Conservation (phyloP, 768 basidiomycete genomes). For the Mycena floridula region DNA sequence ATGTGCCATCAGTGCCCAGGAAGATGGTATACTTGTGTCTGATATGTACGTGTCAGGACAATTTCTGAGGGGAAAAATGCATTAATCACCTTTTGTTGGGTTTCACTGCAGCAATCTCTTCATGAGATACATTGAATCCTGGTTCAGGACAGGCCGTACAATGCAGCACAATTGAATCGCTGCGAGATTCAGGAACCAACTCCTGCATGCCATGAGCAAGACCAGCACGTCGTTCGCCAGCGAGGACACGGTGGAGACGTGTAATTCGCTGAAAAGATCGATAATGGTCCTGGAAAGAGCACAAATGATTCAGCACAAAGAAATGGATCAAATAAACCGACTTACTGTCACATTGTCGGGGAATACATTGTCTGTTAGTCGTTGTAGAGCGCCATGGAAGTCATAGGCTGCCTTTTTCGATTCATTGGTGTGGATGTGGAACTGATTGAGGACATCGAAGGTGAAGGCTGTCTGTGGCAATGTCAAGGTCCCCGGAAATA, state of each 20-base stretch:
- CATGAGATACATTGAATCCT: conserved; percentile 10
- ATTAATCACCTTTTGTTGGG: conserved; percentile 3
- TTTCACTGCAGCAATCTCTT: not conserved
- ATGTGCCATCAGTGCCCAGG: conserved; percentile 9
- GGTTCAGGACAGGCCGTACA: conserved; percentile 14
- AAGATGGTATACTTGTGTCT: conserved; percentile 1
- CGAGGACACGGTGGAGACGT: conserved; percentile 2
- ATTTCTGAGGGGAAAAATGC: not conserved
- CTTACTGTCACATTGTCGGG: conserved; percentile 2
- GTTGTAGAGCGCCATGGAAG: conserved; percentile 7
- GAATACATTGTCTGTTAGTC: conserved; percentile 6
- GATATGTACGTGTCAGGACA: not conserved
- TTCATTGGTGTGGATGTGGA: conserved; percentile 6
- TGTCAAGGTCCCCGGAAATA: conserved; percentile 8
- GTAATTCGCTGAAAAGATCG: conserved; percentile 6
- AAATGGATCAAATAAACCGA: not conserved
- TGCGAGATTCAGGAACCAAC: conserved; percentile 3
- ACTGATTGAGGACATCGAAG: conserved; percentile 10
- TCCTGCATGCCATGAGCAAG: conserved; percentile 8
- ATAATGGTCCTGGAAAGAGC: conserved; percentile 9
- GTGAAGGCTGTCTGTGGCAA: conserved; percentile 10
- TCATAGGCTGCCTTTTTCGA: conserved; percentile 12
- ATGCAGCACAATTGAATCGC: conserved; percentile 3
- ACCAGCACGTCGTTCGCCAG: conserved; percentile 3
- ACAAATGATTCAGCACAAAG: not conserved